Conservation (phyloP, 805 yeast genomes). For the Blastobotrys peoriensis region DNA sequence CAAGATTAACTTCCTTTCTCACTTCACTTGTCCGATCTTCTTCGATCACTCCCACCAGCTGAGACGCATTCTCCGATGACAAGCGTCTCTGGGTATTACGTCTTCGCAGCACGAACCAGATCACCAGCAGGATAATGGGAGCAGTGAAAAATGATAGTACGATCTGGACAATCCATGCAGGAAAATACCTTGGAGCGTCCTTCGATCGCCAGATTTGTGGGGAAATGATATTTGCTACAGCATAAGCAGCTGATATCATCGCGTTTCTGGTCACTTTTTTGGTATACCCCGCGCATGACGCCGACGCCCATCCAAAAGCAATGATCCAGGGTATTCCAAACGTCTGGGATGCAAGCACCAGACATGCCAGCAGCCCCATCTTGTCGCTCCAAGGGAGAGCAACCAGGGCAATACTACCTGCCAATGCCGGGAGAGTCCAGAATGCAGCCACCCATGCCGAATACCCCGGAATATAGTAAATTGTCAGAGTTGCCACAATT, state of each 20-base stretch:
- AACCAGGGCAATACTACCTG: slow-evolving; percentile 39
- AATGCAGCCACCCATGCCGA: slow-evolving; percentile 29
- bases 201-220: slow-evolving; percentile 43
- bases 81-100: slow-evolving; percentile 40
- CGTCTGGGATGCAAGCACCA: slow-evolving; percentile 36
- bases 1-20: slow-evolving; percentile 17
- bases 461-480: slow-evolving; percentile 29
- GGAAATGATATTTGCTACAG: slow-evolving; percentile 47
- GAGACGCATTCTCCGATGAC: slow-evolving; percentile 13
- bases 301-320: slow-evolving; percentile 34
- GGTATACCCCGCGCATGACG: slow-evolving; percentile 48
- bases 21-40: not conserved
- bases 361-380: slow-evolving; percentile 36
- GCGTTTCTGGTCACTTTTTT: slow-evolving; percentile 45
- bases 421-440: slow-evolving; percentile 33
- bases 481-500: slow-evolving; percentile 29
- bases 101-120: slow-evolving; percentile 39
- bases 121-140: slow-evolving; percentile 39
- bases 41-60: not conserved
- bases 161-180: slow-evolving; percentile 46
- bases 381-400: slow-evolving; percentile 38
- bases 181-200: slow-evolving; percentile 41
- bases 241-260: slow-evolving; percentile 40
- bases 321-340: slow-evolving; percentile 26
- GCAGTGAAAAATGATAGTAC: slow-evolving; percentile 39